Conservation (phyloP, 805 yeast species). For the Starmera caribaea region DNA sequence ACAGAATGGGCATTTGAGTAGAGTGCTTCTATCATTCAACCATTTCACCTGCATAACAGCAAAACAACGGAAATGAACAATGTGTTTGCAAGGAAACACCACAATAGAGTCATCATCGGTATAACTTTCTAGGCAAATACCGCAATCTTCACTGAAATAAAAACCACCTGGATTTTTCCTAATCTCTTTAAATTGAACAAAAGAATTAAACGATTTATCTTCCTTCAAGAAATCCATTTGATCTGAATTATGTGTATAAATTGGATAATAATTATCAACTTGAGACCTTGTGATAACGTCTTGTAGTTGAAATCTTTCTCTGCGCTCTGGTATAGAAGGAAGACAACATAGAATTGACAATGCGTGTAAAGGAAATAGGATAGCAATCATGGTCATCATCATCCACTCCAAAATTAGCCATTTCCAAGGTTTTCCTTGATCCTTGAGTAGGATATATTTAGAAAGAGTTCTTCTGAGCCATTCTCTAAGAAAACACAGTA, state of each 20-base stretch:
- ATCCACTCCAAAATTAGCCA: too few relatives aligned
- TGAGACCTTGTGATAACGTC: background rate
- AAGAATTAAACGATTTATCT: background rate
- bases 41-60: too few relatives aligned
- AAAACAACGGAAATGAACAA: background rate
- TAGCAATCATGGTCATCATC: too few relatives aligned
- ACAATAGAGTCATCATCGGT: background rate
- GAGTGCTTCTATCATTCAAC: too few relatives aligned
- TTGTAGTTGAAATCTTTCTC: background rate
- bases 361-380: too few relatives aligned
- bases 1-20: constrained; percentile 2
- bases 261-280: background rate
- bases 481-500: too few relatives aligned
- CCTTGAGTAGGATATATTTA: too few relatives aligned
- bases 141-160: background rate
- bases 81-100: background rate
- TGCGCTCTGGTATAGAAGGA: background rate
- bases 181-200: background rate
- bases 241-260: too few relatives aligned
- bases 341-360: background rate
- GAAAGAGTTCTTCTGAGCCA: too few relatives aligned
- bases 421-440: too few relatives aligned
- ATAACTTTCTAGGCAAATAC: background rate
- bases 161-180: too few relatives aligned
- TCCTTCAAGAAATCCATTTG: background rate